A percentile compares a stretch with the other conserved stretches of the same genome.
Evolutionary conservation across 495 filamentous ascomycete species (phyloP).

Genomic region (Schizothecium vesticola): DNA sequence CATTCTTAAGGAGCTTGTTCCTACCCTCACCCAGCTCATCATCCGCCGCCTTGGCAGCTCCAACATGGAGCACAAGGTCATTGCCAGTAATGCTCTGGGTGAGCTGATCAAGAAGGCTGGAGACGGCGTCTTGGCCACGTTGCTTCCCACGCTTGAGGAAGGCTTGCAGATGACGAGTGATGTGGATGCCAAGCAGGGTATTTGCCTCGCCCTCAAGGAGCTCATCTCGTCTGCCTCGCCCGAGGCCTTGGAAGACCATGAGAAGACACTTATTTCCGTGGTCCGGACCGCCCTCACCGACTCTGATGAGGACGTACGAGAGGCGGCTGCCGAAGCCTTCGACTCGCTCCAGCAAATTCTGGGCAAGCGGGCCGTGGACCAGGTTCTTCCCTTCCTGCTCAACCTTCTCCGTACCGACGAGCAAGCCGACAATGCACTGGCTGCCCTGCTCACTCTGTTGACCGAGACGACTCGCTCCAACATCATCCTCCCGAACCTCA

Average conservation of each 20-base stretch:
- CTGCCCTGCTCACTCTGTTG: conserved; percentile 84
- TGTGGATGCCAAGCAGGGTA: conserved; percentile 92
- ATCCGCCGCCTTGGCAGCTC: conserved; percentile 91
- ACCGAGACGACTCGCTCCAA: conserved; percentile 92
- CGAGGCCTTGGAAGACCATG: conserved; percentile 87
- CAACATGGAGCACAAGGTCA: conserved; percentile 97
- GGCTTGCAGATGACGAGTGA: conserved; percentile 83
- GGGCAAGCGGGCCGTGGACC: conserved; percentile 89
- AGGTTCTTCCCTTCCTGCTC: conserved; percentile 88
- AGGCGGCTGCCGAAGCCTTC: conserved; percentile 95
- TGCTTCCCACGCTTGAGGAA: conserved; percentile 89
- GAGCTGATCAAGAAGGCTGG: conserved; percentile 96
- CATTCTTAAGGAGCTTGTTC: conserved; percentile 90
- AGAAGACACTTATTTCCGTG: conserved; percentile 89
- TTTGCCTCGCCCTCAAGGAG: conserved; percentile 91
- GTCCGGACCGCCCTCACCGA: conserved; percentile 92
- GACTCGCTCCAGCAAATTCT: conserved; percentile 88
- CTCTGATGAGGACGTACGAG: conserved; percentile 79
- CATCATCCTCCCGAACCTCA: conserved; percentile 91
- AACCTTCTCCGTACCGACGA: conserved; percentile 78
- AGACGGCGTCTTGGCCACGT: conserved; percentile 79
- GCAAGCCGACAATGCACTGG: conserved; percentile 84
- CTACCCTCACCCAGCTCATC: conserved; percentile 87
- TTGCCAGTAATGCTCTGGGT: conserved; percentile 93
- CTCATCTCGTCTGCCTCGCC: conserved; percentile 86